Evolutionary conservation across 192 early-diverging fungal species (phyloP).

Genomic region (Oehlia diaphana): DNA sequence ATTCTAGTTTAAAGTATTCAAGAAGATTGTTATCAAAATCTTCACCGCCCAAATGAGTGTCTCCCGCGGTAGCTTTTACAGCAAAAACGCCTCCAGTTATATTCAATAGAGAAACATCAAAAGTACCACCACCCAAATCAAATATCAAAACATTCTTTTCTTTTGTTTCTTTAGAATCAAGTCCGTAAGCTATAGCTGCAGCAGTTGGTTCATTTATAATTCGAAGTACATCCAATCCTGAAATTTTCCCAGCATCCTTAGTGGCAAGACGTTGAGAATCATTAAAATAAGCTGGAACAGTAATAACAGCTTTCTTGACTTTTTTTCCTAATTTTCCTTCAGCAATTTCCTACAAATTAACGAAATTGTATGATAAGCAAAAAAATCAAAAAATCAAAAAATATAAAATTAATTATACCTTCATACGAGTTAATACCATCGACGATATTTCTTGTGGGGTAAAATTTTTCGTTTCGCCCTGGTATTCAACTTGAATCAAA

Average conservation of each 20-base stretch:
- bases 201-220: constrained; percentile 94
- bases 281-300: constrained; percentile 95
- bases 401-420: constrained; percentile 27
- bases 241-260: constrained; percentile 88
- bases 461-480: constrained; percentile 81
- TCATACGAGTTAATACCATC: constrained; percentile 94
- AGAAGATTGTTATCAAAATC: constrained; percentile 85
- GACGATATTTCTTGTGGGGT: constrained; percentile 93
- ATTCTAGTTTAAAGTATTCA: constrained; percentile 88
- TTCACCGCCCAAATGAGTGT: constrained; percentile 84
- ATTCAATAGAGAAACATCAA: constrained; percentile 83
- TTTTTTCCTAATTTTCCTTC: constrained; percentile 78
- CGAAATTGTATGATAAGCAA: no score
- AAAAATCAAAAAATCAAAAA: background rate
- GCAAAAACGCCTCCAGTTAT: constrained; percentile 78
- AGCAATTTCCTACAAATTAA: constrained; percentile 56
- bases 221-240: constrained; percentile 83
- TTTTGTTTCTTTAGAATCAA: constrained; percentile 74
- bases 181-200: constrained; percentile 83
- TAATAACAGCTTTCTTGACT: constrained; percentile 91
- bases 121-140: constrained; percentile 85
- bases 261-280: constrained; percentile 87
- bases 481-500: constrained; percentile 78
- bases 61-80: constrained; percentile 79
- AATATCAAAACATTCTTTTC: constrained; percentile 77